A percentile compares a stretch with the other conserved stretches of the same genome.
phyloP scores from a whole-genome alignment of 768 basidiomycete genomes.

The Albatrellus ellisii region DNA sequence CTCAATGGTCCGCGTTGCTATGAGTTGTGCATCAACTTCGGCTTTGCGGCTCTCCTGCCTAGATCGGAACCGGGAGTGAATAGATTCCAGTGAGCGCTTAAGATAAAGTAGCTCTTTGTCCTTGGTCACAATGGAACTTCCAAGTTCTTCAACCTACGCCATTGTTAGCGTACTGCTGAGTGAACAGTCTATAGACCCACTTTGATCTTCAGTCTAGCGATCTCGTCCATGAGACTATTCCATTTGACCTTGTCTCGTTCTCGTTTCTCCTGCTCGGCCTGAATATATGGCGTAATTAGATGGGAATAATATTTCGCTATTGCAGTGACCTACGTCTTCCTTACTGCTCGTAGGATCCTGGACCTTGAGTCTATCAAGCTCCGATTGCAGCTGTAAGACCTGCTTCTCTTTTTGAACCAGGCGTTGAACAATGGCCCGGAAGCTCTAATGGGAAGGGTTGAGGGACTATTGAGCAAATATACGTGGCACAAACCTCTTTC shows the following conservation, averaged over 20 bases:
- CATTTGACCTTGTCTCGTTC: constrained; percentile 68
- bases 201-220: constrained; percentile 54
- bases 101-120: constrained; percentile 68
- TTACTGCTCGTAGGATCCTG: constrained; percentile 41
- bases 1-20: constrained; percentile 63
- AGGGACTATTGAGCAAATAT: neutral
- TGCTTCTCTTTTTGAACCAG: constrained; percentile 80
- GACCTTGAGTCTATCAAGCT: constrained; percentile 49
- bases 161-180: neutral
- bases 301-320: neutral
- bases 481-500: constrained; percentile 33
- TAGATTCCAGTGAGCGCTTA: constrained; percentile 78
- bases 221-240: constrained; percentile 62
- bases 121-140: constrained; percentile 31
- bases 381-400: constrained; percentile 57
- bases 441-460: constrained; percentile 33
- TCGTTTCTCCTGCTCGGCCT: constrained; percentile 65
- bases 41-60: constrained; percentile 36
- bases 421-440: constrained; percentile 66
- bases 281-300: too few species aligned
- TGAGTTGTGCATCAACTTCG: constrained; percentile 50
- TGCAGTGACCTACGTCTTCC: neutral
- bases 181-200: constrained; percentile 27
- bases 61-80: constrained; percentile 66
- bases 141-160: constrained; percentile 40